These are phyloP conservation scores for Suillus ampliporus DNA, from an alignment of 768 basidiomycete species.

Conservation along the genomic window DNA sequence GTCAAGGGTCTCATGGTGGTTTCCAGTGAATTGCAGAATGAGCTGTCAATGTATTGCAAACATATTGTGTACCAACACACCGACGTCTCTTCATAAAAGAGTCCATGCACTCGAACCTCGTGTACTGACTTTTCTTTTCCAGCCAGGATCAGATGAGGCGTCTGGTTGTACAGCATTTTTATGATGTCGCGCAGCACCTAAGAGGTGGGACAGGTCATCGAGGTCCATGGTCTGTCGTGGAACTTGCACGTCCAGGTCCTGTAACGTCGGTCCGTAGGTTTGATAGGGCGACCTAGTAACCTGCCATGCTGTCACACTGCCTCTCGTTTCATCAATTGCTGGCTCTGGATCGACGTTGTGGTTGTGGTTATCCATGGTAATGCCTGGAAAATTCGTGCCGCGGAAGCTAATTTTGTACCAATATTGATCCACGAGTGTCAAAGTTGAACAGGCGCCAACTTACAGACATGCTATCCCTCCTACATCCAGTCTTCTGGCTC, in stretches of 20 bases:
- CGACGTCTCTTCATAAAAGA: neutral
- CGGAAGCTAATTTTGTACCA: neutral
- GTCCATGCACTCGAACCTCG: neutral
- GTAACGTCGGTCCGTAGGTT: neutral
- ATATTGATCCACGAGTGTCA: too few species aligned
- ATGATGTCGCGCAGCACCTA: neutral
- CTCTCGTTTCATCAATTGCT: neutral
- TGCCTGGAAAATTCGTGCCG: neutral
- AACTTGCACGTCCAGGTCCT: neutral
- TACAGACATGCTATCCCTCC: neutral
- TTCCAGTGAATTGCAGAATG: neutral
- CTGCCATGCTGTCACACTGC: neutral
- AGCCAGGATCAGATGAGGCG: neutral
- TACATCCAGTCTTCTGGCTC: neutral
- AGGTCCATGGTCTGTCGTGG: neutral
- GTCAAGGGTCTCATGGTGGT: neutral
- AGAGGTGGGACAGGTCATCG: neutral
- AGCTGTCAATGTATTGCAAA: neutral
- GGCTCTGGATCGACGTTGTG: neutral
- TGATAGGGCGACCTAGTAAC: neutral
- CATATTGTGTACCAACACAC: neutral
- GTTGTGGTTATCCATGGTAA: neutral
- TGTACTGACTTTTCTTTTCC: neutral
- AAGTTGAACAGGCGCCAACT: neutral
- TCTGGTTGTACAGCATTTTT: neutral